These are phyloP conservation scores for Naganishia antarctica DNA, from an alignment of 768 basidiomycete species.

Conservation along the genomic window DNA sequence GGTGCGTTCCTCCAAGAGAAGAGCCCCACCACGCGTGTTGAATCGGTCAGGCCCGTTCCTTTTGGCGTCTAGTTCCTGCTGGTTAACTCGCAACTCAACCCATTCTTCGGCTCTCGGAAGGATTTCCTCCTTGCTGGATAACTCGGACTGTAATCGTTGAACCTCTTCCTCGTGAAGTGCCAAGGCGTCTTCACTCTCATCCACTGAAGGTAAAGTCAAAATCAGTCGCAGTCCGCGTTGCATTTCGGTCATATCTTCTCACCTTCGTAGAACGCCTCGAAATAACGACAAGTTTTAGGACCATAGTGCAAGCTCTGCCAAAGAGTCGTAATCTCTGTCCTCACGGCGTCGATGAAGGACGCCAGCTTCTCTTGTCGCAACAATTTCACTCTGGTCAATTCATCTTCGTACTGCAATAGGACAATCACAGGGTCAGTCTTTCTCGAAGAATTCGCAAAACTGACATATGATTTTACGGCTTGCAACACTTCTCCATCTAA, in stretches of 20 bases:
- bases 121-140: conserved; percentile 69
- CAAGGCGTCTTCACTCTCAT: conserved; percentile 64
- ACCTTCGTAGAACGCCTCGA: conserved; percentile 81
- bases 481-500: conserved; percentile 69
- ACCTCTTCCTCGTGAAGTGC: conserved; percentile 81
- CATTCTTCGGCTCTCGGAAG: conserved; percentile 76
- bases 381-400: conserved; percentile 82
- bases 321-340: conserved; percentile 70
- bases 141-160: conserved; percentile 71
- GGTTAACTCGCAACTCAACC: conserved; percentile 82
- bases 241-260: conserved; percentile 33
- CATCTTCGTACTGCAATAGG: conserved; percentile 65
- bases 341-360: conserved; percentile 72
- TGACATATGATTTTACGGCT: conserved; percentile 52
- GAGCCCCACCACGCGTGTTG: conserved; percentile 41
- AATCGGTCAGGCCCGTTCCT: conserved; percentile 45
- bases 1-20: conserved; percentile 94
- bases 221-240: too few species aligned
- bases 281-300: conserved; percentile 73
- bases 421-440: background rate
- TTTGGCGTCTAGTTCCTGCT: conserved; percentile 68
- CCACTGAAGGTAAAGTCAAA: background rate
- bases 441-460: background rate
- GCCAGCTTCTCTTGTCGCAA: conserved; percentile 82
- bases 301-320: conserved; percentile 85